These are phyloP conservation scores for Tetracladium marchalianum DNA, from an alignment of 495 filamentous ascomycete species.

Conservation along the genomic window DNA sequence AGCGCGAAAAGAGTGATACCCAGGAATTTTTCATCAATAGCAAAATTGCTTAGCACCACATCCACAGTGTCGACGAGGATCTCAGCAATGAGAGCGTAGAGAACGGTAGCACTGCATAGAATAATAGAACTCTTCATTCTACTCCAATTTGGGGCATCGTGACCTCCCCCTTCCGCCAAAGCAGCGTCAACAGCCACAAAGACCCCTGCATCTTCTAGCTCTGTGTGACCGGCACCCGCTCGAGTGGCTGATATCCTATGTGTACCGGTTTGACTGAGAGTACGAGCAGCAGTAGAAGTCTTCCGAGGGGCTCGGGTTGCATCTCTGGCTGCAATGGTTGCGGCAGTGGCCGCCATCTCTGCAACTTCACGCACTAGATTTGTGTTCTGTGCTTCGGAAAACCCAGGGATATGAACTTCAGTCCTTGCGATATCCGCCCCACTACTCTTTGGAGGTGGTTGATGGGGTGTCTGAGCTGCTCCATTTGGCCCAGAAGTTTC, in stretches of 20 bases:
- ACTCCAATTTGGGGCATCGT: constrained; percentile 98
- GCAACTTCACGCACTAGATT: constrained; percentile 72
- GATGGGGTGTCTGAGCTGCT: constrained; percentile 42
- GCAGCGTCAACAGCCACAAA: constrained; percentile 38
- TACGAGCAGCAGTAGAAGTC: constrained; percentile 27
- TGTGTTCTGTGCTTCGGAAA: constrained; percentile 71
- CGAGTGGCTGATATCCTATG: constrained; percentile 17
- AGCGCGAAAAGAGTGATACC: constrained; percentile 95
- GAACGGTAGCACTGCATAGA: constrained; percentile 77
- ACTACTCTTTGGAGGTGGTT: constrained; percentile 60
- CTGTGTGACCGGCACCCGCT: constrained; percentile 13
- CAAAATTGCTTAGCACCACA: constrained; percentile 77
- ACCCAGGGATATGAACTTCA: constrained; percentile 48
- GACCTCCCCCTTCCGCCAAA: constrained; percentile 52
- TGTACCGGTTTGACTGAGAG: constrained; percentile 15
- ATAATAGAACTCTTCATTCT: constrained; percentile 82
- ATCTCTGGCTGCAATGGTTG: constrained; percentile 80
- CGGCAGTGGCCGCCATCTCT: constrained; percentile 87
- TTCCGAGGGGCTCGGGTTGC: constrained; percentile 43
- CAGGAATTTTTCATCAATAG: constrained; percentile 96
- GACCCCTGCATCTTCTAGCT: constrained; percentile 24
- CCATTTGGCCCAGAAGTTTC: constrained; percentile 21
- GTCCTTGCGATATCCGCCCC: constrained; percentile 30
- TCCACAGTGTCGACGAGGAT: constrained; percentile 96
- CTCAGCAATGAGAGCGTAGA: constrained; percentile 94